phyloP scores from a whole-genome alignment of 139 green algal genomes.

The Spirogloea muscicola region DNA sequence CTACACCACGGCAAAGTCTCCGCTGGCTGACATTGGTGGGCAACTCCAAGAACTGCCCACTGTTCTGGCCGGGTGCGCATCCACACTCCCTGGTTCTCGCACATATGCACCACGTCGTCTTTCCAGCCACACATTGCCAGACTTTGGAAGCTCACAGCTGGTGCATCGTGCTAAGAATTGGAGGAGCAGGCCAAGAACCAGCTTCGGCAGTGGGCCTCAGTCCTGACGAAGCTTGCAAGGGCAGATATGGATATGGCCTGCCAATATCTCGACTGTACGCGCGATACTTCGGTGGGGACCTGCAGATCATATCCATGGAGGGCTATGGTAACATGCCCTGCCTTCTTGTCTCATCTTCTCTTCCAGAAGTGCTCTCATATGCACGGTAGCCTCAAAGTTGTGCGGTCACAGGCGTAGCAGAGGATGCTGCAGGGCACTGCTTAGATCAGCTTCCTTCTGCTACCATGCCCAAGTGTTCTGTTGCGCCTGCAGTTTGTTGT shows the following conservation, averaged over 20 bases:
- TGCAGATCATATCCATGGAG: slow-evolving; percentile 97
- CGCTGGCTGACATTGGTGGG: slow-evolving; percentile 36
- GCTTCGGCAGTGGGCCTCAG: neutral
- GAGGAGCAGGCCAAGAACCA: neutral
- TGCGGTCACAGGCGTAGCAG: too few species aligned
- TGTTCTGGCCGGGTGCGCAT: too few species aligned
- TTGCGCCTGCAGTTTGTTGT: too few species aligned
- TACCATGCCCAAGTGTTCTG: too few species aligned
- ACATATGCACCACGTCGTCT: neutral
- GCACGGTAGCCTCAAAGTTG: too few species aligned
- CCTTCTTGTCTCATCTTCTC: too few species aligned
- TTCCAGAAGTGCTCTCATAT: too few species aligned
- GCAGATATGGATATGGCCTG: slow-evolving; percentile 95
- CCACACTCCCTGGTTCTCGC: too few species aligned
- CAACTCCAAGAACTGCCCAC: slow-evolving; percentile 15
- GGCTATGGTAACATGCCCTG: too few species aligned
- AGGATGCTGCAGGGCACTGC: too few species aligned
- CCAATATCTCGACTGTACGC: slow-evolving; percentile 74
- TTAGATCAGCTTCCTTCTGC: too few species aligned
- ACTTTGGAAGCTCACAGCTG: neutral
- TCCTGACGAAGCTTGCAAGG: slow-evolving; percentile 38
- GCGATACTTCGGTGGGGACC: slow-evolving; percentile 94
- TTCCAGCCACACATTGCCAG: neutral
- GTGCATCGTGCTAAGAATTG: neutral
- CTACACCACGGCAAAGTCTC: slow-evolving; percentile 3